These are phyloP conservation scores for Ceratobasidium theobromae DNA, from an alignment of 1,284 basidiomycete genomes.

Conservation along the genomic window DNA sequence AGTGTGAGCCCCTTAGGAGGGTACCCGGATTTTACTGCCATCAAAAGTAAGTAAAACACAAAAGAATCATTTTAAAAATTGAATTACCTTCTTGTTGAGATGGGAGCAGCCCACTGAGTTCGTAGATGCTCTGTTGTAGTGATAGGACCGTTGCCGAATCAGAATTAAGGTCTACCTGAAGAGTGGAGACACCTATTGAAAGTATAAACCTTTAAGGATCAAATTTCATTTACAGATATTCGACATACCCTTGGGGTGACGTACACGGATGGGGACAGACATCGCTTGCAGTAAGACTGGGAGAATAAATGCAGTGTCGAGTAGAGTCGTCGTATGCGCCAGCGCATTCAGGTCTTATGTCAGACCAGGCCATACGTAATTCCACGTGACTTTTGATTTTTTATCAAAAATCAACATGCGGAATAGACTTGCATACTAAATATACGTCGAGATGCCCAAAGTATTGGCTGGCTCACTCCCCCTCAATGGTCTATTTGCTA, in stretches of 20 bases:
- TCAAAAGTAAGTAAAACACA: not conserved
- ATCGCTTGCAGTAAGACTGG: not conserved
- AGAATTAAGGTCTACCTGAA: constrained; percentile 42
- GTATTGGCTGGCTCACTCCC: constrained; percentile 56
- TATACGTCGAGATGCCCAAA: constrained; percentile 61
- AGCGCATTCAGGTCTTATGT: constrained; percentile 2
- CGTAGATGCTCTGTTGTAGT: constrained; percentile 43
- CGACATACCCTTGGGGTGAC: constrained; percentile 75
- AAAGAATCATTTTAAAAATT: constrained; percentile 6
- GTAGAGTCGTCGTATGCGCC: constrained; percentile 28
- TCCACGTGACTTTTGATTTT: not conserved
- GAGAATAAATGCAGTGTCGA: not conserved
- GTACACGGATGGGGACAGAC: constrained; percentile 59
- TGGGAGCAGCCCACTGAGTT: constrained; percentile 60
- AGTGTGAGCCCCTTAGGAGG: constrained; percentile 73
- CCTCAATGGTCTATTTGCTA: constrained; percentile 76
- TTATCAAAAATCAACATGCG: not conserved
- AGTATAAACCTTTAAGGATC: constrained; percentile 69
- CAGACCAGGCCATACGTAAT: not conserved
- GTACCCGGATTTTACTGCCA: constrained; percentile 79
- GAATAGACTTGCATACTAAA: not conserved
- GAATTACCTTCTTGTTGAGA: constrained; percentile 73
- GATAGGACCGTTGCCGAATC: constrained; percentile 43
- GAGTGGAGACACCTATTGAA: constrained; percentile 46
- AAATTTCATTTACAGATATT: constrained; percentile 69